Evolutionary conservation across 129 eudicot species (phyloP).

Genomic region (Flaveria sonorensis): DNA sequence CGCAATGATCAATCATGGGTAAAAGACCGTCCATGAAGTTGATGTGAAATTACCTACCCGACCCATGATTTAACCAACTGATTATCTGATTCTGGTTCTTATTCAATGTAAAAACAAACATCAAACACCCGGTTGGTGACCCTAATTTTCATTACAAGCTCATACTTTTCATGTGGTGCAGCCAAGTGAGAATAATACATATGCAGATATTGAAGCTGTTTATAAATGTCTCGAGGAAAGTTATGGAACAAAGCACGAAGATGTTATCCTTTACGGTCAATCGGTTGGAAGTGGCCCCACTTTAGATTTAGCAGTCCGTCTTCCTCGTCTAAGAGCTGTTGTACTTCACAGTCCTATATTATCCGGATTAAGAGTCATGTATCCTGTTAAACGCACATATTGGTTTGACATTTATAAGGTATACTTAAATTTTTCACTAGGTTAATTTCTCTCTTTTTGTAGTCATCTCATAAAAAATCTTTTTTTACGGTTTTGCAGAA

Average conservation of each 20-base stretch:
- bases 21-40: background rate
- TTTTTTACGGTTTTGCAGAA: constrained; percentile 60
- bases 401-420: constrained; percentile 99
- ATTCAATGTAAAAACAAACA: background rate
- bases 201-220: constrained; percentile 96
- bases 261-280: constrained; percentile 82
- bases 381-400: constrained; percentile 74
- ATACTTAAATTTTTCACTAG: background rate
- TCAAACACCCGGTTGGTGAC: background rate
- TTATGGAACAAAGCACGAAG: constrained; percentile 84
- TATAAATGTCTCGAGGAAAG: constrained; percentile 86
- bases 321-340: constrained; percentile 80
- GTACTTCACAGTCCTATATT: constrained; percentile 91
- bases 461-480: background rate
- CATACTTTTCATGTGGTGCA: constrained; percentile 48
- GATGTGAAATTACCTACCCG: background rate
- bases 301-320: constrained; percentile 78
- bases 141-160: constrained; percentile 18
- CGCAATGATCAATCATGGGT: background rate
- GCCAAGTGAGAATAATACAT: constrained; percentile 97
- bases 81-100: background rate
- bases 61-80: background rate
- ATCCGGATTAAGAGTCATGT: constrained; percentile 92
- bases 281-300: constrained; percentile 99
- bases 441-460: background rate